Evolutionary conservation across 2,329 filamentous ascomycete genomes (phyloP).

Genomic region (Aspergillus unguis): DNA sequence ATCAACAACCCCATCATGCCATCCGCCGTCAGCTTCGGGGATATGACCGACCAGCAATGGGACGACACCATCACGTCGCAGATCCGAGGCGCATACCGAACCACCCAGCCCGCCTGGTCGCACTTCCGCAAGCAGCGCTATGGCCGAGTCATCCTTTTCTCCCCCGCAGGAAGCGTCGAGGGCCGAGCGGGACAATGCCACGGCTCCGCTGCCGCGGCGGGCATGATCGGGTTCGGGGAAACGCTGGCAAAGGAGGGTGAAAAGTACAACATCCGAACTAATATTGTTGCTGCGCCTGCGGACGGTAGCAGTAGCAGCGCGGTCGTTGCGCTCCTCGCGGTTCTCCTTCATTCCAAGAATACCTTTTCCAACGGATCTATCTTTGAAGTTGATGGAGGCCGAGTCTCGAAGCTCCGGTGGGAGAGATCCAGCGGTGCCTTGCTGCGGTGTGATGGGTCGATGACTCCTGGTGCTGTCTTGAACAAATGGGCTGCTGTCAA

Average conservation of each 20-base stretch:
- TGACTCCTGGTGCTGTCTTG: constrained; percentile 83
- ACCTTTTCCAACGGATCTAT: constrained; percentile 79
- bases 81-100: constrained; percentile 88
- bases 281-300: constrained; percentile 87
- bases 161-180: constrained; percentile 92
- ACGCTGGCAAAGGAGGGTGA: constrained; percentile 94
- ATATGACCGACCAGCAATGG: constrained; percentile 97
- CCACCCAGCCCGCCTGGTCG: constrained; percentile 87
- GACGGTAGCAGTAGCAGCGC: constrained; percentile 94
- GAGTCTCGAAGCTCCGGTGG: constrained; percentile 91
- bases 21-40: constrained; percentile 95
- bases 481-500: constrained; percentile 85
- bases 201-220: constrained; percentile 94
- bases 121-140: constrained; percentile 99
- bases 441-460: constrained; percentile 80
- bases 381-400: constrained; percentile 90
- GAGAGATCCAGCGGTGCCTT: constrained; percentile 86
- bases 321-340: constrained; percentile 89
- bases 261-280: constrained; percentile 97
- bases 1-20: constrained; percentile 98
- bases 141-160: constrained; percentile 91
- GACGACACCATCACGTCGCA: constrained; percentile 92
- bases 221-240: constrained; percentile 95
- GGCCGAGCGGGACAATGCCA: constrained; percentile 94
- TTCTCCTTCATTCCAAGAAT: constrained; percentile 82